Evolutionary conservation across 2,329 filamentous ascomycete genomes (phyloP), one percentile per base, ranked within the genome.

Genomic region (Phialophora chinensis): DNA sequence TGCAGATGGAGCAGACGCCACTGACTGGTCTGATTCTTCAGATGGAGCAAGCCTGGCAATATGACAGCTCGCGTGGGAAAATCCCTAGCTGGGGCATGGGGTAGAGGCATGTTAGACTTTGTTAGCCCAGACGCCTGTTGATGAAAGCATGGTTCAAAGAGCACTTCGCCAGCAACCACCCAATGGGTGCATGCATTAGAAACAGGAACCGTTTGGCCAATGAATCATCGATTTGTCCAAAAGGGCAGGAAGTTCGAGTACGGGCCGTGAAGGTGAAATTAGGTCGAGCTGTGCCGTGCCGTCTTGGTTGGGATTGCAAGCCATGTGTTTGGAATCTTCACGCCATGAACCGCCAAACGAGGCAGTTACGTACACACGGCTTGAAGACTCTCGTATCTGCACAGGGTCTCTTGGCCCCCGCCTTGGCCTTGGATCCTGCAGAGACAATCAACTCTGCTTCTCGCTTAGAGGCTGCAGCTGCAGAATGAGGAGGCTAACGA

Each of bases 21-120:
- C 23, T 17, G 27, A 23, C 49, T 29, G 20, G 11, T 7, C 8
- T 52, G 8, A 52, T 27, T 25, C 47, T 52, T 25, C 47, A 52
- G 25, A n/a, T 17, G 47, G 14, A 20, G 12, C 17, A 50, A 17
- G 6, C 58, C 58, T 53, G 20, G 47, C 58, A 61, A 14, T 11
- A 1, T 53, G 47, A n/a, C 25, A 42, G 20, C 47, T 23, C 12
- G 42, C 42, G 25, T 53, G 47, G 29, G 59, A 61, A 61, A 31
- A 33, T 38, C 42, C 33, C 29, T 61, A 27, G 23, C 56, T 47
- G 56, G 38, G 14, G 17, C 20, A 44, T n/a, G 38, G 35, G 42
- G 35, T 38, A 44, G 56, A 25, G 14, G 35, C 27, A 35, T 12
- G 10, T 44, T 47, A 27, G 38, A 25, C 42, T 27, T 38, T 29